Percentiles rank a stretch among this genome's conserved stretches.
These are phyloP conservation scores for Vanrija sp. DNA, from an alignment of 1,284 basidiomycete genomes.

Conservation along the genomic window DNA sequence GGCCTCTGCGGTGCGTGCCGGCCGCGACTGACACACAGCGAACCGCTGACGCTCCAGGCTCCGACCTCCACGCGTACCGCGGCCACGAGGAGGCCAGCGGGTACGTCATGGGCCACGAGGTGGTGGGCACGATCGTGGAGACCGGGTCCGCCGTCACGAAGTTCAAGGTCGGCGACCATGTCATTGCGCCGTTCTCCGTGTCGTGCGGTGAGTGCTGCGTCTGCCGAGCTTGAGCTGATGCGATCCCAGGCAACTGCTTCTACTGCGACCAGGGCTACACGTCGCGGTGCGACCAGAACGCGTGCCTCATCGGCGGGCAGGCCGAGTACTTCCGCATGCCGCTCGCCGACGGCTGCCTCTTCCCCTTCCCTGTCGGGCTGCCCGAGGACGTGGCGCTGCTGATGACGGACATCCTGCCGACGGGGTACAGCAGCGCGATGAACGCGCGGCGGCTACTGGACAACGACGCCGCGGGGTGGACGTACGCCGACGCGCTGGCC, in stretches of 20 bases:
- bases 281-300: constrained; percentile 65
- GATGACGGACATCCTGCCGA: constrained; percentile 51
- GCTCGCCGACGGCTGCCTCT: constrained; percentile 48
- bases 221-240: neutral
- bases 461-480: constrained; percentile 29
- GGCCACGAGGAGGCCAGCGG: constrained; percentile 52
- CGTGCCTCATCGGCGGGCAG: constrained; percentile 71
- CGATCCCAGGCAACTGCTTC: constrained; percentile 36
- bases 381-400: constrained; percentile 48
- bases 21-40: neutral
- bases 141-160: constrained; percentile 64
- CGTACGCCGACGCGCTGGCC: constrained; percentile 20
- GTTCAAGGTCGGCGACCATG: constrained; percentile 71
- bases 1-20: constrained; percentile 39
- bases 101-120: constrained; percentile 66
- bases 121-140: constrained; percentile 70
- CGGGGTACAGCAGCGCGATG: constrained; percentile 49
- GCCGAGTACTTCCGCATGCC: constrained; percentile 82
- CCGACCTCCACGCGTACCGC: constrained; percentile 75
- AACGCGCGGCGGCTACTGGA: constrained; percentile 45
- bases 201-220: constrained; percentile 66
- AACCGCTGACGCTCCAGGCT: constrained; percentile 56
- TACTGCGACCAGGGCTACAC: constrained; percentile 73
- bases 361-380: constrained; percentile 43
- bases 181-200: constrained; percentile 81